These are phyloP conservation scores for Cryphonectria carpinicola DNA, from an alignment of 2,329 filamentous ascomycete species.

Conservation along the genomic window DNA sequence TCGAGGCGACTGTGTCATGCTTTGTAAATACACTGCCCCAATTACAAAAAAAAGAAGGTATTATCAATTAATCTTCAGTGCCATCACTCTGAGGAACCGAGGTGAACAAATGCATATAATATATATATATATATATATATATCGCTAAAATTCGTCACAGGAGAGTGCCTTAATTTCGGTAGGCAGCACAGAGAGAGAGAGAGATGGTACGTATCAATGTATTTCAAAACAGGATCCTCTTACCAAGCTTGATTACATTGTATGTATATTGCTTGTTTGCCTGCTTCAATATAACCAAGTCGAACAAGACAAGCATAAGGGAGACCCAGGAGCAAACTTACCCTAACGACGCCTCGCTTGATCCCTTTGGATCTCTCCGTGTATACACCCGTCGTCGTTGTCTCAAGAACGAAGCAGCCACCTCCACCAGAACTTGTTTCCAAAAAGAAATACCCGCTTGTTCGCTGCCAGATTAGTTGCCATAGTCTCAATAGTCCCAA, in stretches of 20 bases:
- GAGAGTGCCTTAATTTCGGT: neutral
- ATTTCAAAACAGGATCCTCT: neutral
- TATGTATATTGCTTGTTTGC: neutral
- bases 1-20: neutral
- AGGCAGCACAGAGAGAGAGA: neutral
- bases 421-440: neutral
- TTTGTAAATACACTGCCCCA: neutral
- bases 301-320: neutral
- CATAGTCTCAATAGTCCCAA: neutral
- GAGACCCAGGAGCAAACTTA: neutral
- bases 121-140: neutral
- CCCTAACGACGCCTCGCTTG: constrained; percentile 1
- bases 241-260: neutral
- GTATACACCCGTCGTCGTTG: neutral
- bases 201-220: neutral
- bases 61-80: neutral
- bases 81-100: neutral
- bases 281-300: neutral
- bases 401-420: neutral
- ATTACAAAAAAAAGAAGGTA: neutral
- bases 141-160: neutral
- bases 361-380: neutral
- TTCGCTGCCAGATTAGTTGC: neutral
- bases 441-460: neutral
- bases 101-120: too few species aligned